phyloP scores from a whole-genome alignment of 495 filamentous ascomycete species.

The Daldinia bambusicola region DNA sequence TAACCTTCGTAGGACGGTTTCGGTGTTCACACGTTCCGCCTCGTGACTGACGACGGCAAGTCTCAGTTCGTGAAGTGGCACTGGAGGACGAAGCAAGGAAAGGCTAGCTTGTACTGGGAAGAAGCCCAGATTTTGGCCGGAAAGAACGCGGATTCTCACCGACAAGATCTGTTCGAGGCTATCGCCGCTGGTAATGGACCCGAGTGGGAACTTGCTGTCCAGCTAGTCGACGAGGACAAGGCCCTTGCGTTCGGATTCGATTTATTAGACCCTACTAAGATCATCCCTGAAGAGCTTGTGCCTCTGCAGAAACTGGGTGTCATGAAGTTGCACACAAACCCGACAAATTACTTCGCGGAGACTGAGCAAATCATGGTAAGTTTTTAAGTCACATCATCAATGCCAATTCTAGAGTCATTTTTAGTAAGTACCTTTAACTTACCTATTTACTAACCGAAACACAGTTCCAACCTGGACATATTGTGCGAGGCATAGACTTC shows the following conservation, averaged over 20 bases:
- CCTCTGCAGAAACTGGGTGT: slow-evolving; percentile 73
- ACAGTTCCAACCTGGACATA: slow-evolving; percentile 66
- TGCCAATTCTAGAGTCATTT: not conserved
- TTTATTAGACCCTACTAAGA: slow-evolving; percentile 78
- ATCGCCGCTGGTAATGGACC: slow-evolving; percentile 73
- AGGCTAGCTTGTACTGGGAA: slow-evolving; percentile 76
- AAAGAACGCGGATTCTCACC: slow-evolving; percentile 76
- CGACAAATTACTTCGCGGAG: slow-evolving; percentile 81
- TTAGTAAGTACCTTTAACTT: not conserved
- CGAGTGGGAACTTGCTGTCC: slow-evolving; percentile 80
- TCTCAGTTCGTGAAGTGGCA: slow-evolving; percentile 79
- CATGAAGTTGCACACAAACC: slow-evolving; percentile 76
- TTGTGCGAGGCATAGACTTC: slow-evolving; percentile 79
- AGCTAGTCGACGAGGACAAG: slow-evolving; percentile 76
- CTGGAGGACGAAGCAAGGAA: slow-evolving; percentile 74
- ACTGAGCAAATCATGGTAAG: slow-evolving; percentile 76
- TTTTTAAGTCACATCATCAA: too few relatives aligned
- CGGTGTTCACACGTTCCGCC: slow-evolving; percentile 76
- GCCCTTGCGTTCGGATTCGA: slow-evolving; percentile 75
- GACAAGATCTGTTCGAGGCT: slow-evolving; percentile 75
- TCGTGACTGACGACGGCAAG: slow-evolving; percentile 71
- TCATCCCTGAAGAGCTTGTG: slow-evolving; percentile 76
- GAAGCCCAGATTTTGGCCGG: slow-evolving; percentile 74
- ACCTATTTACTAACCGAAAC: slow-evolving; percentile 14
- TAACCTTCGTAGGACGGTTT: slow-evolving; percentile 66